Percentiles rank a stretch among this genome's conserved stretches.
These are phyloP conservation scores for Pestalotiopsis sp. DNA, from an alignment of 2,329 filamentous ascomycete species.

Conservation along the genomic window DNA sequence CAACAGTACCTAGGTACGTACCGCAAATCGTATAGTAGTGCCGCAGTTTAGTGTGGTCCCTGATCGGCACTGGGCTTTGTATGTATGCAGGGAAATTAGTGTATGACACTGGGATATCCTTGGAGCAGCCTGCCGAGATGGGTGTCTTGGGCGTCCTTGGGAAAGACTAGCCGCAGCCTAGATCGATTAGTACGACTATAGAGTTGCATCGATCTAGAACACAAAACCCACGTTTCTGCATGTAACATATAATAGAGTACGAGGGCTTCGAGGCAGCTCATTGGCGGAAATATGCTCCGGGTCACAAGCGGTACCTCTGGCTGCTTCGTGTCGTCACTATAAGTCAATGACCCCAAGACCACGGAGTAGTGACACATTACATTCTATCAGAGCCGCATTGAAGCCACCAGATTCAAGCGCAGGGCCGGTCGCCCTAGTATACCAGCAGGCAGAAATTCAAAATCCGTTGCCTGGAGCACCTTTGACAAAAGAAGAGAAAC, in stretches of 20 bases:
- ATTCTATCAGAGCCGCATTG: slow-evolving; percentile 12
- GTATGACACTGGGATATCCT: slow-evolving; percentile 14
- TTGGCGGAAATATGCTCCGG: slow-evolving; percentile 6
- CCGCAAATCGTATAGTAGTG: background rate
- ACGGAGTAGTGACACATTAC: slow-evolving; percentile 17
- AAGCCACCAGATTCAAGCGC: background rate
- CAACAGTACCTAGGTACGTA: background rate
- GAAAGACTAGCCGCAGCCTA: background rate
- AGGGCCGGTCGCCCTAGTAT: background rate
- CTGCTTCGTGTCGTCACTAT: slow-evolving; percentile 6
- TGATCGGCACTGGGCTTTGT: slow-evolving; percentile 15
- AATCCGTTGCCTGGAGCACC: background rate
- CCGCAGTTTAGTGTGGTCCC: slow-evolving; percentile 11
- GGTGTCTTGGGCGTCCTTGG: background rate
- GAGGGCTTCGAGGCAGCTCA: background rate
- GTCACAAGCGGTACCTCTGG: background rate
- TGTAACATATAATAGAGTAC: background rate
- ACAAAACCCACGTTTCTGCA: slow-evolving; percentile 1
- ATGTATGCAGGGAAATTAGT: slow-evolving; percentile 3
- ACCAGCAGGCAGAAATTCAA: background rate
- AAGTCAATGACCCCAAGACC: slow-evolving; percentile 26
- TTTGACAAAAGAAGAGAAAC: background rate
- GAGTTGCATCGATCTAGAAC: background rate
- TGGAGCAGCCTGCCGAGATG: background rate
- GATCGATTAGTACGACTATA: background rate